Percentiles rank a stretch among this genome's conserved stretches.
Evolutionary conservation across 176 grass and related monocot genomes (phyloP).

Genomic region (Cenchrus americanus): DNA sequence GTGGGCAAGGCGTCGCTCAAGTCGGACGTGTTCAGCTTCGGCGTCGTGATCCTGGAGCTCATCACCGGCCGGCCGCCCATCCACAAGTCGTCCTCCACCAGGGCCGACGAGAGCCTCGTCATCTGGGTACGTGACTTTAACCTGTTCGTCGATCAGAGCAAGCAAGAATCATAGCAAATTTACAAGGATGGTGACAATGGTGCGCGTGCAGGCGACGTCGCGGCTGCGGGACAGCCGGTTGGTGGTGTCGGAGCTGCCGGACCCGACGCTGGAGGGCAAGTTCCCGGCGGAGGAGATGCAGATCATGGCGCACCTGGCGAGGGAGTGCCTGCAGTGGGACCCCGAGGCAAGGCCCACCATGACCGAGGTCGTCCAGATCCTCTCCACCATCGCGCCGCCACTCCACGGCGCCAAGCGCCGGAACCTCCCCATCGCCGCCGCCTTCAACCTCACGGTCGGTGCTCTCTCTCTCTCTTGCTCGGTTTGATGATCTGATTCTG

Average conservation of each 20-base stretch:
- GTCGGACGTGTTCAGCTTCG: constrained; percentile 99
- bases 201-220: constrained; percentile 56
- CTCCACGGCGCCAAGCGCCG: constrained; percentile 45
- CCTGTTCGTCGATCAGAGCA: background rate
- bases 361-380: constrained; percentile 93
- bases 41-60: constrained; percentile 91
- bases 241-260: constrained; percentile 86
- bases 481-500: too few relatives aligned
- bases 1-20: constrained; percentile 93
- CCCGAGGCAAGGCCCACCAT: constrained; percentile 90
- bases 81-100: constrained; percentile 60
- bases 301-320: constrained; percentile 89
- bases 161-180: too few relatives aligned
- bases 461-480: background rate
- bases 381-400: constrained; percentile 67
- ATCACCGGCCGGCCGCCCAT: constrained; percentile 86
- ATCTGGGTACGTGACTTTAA: constrained; percentile 43
- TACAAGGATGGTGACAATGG: background rate
- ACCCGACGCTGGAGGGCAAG: constrained; percentile 61
- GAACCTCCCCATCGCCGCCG: constrained; percentile 48
- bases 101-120: constrained; percentile 84
- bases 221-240: constrained; percentile 70
- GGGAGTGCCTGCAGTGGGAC: constrained; percentile 97
- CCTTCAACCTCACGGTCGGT: constrained; percentile 56
- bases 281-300: constrained; percentile 96